These are phyloP conservation scores for Favolaschia claudopus DNA, from an alignment of 768 basidiomycete species.

Conservation along the genomic window DNA sequence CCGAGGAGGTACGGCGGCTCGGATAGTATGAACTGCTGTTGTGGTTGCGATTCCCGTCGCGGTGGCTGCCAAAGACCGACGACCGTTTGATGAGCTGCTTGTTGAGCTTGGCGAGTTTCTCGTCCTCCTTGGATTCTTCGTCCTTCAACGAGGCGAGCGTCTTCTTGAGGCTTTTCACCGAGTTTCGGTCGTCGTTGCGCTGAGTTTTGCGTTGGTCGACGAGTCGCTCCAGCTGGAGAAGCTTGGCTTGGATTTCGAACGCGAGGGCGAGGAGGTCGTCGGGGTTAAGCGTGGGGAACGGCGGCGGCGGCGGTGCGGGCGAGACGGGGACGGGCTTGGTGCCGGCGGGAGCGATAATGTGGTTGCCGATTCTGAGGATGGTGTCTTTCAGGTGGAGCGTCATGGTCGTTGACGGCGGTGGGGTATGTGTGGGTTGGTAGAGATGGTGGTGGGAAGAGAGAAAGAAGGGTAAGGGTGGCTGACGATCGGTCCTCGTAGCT, in stretches of 20 bases:
- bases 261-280: constrained; percentile 4
- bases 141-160: constrained; percentile 1
- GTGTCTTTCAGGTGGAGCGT: too few species aligned
- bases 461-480: constrained; percentile 5
- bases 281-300: not conserved
- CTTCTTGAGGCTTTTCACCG: not conserved
- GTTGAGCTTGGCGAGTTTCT: constrained; percentile 15
- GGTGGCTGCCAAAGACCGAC: not conserved
- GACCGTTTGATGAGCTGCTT: constrained; percentile 14
- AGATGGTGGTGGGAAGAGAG: constrained; percentile 8
- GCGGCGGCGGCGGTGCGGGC: not conserved
- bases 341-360: constrained; percentile 13
- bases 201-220: constrained; percentile 7
- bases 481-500: not conserved
- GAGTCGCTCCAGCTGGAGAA: constrained; percentile 5
- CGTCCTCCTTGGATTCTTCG: constrained; percentile 9
- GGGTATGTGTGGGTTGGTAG: not conserved
- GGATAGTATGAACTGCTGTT: not conserved
- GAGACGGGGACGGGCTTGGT: not conserved
- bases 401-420: not conserved
- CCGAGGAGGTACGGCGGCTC: not conserved
- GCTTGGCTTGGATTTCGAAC: constrained; percentile 8
- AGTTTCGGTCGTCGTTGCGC: not conserved
- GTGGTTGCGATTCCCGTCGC: not conserved
- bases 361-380: constrained; percentile 23